These are phyloP conservation scores for Trichosporon coremiiforme DNA, from an alignment of 1,284 basidiomycete species.

Conservation along the genomic window DNA sequence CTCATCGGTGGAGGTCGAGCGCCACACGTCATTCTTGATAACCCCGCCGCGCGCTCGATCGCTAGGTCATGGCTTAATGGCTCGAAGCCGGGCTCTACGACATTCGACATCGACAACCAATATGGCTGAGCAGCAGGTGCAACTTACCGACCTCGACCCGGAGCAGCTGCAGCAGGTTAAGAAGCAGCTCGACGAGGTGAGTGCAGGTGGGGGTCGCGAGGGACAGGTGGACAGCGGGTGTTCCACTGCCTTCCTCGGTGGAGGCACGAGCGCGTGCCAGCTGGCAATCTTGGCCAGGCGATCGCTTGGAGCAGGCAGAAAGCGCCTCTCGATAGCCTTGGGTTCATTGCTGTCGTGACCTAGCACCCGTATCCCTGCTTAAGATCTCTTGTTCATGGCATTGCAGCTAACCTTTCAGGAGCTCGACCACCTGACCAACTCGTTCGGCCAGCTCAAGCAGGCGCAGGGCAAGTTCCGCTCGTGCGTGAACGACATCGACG, in stretches of 20 bases:
- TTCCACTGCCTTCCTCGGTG: background rate
- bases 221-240: background rate
- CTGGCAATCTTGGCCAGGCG: background rate
- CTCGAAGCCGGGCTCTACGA: background rate
- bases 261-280: conserved; percentile 6
- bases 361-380: too few relatives aligned
- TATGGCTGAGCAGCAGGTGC: conserved; percentile 68
- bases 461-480: conserved; percentile 90
- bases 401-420: conserved; percentile 63
- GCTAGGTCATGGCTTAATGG: conserved; percentile 6
- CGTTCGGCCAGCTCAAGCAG: conserved; percentile 87
- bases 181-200: conserved; percentile 83
- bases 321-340: too few relatives aligned
- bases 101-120: conserved; percentile 16
- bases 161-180: conserved; percentile 81
- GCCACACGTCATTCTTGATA: conserved; percentile 24
- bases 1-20: conserved; percentile 14
- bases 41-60: background rate
- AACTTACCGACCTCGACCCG: conserved; percentile 75
- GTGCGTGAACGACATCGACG: conserved; percentile 77
- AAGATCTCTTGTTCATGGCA: too few relatives aligned
- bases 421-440: conserved; percentile 85
- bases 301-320: too few relatives aligned
- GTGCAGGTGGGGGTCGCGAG: conserved; percentile 26
- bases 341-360: too few relatives aligned